A percentile compares a stretch with the other conserved stretches of the same genome.
These are phyloP conservation scores for Cyclospora cayetanensis DNA, from an alignment of 169 alveolate genomes.

Conservation along the genomic window DNA sequence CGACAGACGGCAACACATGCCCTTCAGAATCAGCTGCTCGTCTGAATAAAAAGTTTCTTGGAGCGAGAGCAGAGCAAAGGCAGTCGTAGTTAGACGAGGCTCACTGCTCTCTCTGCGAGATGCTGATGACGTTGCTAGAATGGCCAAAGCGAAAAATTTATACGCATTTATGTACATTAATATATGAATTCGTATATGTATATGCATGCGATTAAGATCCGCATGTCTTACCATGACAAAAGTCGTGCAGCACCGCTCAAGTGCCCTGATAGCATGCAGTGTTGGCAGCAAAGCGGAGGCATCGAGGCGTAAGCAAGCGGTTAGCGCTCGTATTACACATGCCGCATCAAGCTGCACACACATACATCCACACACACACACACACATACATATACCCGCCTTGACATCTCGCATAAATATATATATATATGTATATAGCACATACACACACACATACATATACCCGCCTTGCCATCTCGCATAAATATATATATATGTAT, in stretches of 20 bases:
- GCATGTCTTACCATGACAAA: neutral
- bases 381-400: neutral
- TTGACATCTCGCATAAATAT: neutral
- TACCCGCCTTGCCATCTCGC: too few relatives aligned
- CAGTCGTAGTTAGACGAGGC: too few relatives aligned
- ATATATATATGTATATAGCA: neutral
- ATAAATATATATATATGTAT: neutral
- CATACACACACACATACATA: conserved; percentile 32
- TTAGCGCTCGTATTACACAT: conserved; percentile 47
- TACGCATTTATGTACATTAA: too few relatives aligned
- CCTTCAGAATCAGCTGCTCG: too few relatives aligned
- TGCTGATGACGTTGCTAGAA: too few relatives aligned
- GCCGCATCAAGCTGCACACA: conserved; percentile 59
- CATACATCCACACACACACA: neutral
- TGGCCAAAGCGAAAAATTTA: too few relatives aligned
- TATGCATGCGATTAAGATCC: too few relatives aligned
- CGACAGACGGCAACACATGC: too few relatives aligned
- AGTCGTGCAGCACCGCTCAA: neutral
- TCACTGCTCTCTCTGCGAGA: too few relatives aligned
- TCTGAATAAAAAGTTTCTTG: too few relatives aligned
- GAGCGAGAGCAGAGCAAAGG: too few relatives aligned
- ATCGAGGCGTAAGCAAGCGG: conserved; percentile 9
- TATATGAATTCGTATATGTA: too few relatives aligned
- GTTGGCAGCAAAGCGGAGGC: conserved; percentile 58
- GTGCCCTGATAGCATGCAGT: conserved; percentile 23